Percentiles rank a stretch among this genome's conserved stretches.
These are phyloP conservation scores for Pyracantha coccinea DNA, from an alignment of 331 rosid genomes.

Conservation along the genomic window DNA sequence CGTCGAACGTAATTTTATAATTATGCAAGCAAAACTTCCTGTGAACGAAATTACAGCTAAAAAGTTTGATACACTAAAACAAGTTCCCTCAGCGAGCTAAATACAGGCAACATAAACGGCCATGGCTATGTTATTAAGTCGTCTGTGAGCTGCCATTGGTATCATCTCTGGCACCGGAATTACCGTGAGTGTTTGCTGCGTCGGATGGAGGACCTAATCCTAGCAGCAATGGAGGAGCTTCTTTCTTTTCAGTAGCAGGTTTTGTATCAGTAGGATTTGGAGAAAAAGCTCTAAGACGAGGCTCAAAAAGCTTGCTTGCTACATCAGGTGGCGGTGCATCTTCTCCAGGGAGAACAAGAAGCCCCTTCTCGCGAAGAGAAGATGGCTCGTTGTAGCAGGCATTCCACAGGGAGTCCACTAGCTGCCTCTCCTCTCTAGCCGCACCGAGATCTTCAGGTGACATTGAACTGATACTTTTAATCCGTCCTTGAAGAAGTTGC, in stretches of 20 bases:
- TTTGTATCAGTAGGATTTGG: constrained; percentile 32
- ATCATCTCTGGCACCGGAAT: constrained; percentile 18
- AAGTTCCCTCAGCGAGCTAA: neutral
- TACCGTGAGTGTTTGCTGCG: constrained; percentile 16
- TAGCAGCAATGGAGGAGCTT: constrained; percentile 49
- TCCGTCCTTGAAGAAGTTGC: constrained; percentile 72
- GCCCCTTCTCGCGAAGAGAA: constrained; percentile 64
- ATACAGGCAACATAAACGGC: neutral
- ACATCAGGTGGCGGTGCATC: constrained; percentile 71
- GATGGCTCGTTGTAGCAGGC: constrained; percentile 62
- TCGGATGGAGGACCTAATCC: constrained; percentile 45
- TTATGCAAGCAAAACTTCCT: neutral
- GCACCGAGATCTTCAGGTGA: constrained; percentile 79
- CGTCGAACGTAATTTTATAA: neutral
- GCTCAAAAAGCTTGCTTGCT: constrained; percentile 72
- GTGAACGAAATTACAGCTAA: neutral
- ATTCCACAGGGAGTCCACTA: constrained; percentile 78
- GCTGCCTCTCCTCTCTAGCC: constrained; percentile 70
- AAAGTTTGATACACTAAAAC: neutral
- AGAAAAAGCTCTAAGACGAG: constrained; percentile 65
- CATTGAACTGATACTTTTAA: constrained; percentile 47
- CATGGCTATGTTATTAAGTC: neutral
- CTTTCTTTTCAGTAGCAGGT: constrained; percentile 36
- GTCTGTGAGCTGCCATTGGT: neutral
- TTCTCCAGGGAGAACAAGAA: constrained; percentile 80